Conservation (phyloP, 2,329 filamentous ascomycete species). For the Helminthosporium solani region DNA sequence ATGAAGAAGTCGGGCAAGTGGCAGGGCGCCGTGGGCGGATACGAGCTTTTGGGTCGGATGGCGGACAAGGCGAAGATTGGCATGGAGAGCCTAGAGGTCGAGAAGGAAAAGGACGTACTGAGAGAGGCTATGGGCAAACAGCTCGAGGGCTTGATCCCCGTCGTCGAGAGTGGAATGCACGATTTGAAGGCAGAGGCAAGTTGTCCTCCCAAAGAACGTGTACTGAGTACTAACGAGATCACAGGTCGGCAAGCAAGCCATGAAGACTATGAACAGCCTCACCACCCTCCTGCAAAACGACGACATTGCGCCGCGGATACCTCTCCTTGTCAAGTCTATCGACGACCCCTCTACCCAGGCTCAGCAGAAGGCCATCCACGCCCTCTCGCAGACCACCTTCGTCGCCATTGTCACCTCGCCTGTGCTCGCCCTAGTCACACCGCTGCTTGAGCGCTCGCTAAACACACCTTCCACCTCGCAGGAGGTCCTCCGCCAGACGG, state of each 20-base stretch:
- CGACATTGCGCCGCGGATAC: constrained; percentile 89
- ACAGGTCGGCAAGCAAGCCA: constrained; percentile 73
- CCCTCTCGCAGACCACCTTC: constrained; percentile 96
- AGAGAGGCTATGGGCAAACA: constrained; percentile 87
- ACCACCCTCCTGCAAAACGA: constrained; percentile 93
- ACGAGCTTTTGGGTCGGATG: constrained; percentile 84
- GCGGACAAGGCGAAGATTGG: constrained; percentile 90
- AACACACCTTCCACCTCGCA: constrained; percentile 90
- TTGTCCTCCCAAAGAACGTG: constrained; percentile 43
- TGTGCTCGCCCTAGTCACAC: constrained; percentile 89
- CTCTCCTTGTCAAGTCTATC: constrained; percentile 90
- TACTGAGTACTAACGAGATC: constrained; percentile 13
- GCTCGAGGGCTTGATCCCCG: constrained; percentile 81
- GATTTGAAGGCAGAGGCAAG: constrained; percentile 78
- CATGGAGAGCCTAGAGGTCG: constrained; percentile 79
- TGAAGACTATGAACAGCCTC: constrained; percentile 86
- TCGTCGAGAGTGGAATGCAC: constrained; percentile 93
- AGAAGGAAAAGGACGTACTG: constrained; percentile 83
- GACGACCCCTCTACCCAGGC: constrained; percentile 87
- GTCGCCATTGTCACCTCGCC: constrained; percentile 95
- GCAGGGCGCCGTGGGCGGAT: constrained; percentile 90
- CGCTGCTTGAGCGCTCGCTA: constrained; percentile 88
- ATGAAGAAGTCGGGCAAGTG: constrained; percentile 87
- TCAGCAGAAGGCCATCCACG: constrained; percentile 93
- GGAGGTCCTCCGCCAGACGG: constrained; percentile 91